Conservation (phyloP, 2,329 filamentous ascomycete genomes). For the Dactylella cylindrospora region DNA sequence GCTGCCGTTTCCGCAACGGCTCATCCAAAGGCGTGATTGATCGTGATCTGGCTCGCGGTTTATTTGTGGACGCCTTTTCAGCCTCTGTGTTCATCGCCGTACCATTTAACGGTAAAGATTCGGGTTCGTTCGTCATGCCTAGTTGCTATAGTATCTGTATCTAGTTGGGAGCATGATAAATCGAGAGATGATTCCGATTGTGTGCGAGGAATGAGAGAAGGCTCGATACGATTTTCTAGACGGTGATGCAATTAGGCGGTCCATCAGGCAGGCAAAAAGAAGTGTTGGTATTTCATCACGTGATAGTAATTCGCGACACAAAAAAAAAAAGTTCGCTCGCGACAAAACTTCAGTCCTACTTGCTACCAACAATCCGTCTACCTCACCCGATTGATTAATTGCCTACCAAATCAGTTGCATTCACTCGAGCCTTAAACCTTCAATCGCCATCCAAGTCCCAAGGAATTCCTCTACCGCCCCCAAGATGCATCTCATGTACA, state of each 20-base stretch:
- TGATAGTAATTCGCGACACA: no score
- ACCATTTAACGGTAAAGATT: background rate
- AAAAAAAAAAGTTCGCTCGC: constrained; percentile 8
- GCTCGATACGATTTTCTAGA: background rate
- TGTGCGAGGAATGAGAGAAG: background rate
- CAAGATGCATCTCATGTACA: constrained; percentile 79
- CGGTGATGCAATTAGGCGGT: background rate
- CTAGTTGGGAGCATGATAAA: background rate
- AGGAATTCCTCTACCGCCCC: background rate
- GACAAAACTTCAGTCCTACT: background rate
- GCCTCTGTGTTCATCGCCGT: background rate
- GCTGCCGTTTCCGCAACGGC: constrained; percentile 26
- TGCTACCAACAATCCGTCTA: background rate
- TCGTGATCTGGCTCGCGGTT: constrained; percentile 27
- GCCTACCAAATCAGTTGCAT: background rate
- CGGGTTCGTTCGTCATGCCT: constrained; percentile 15
- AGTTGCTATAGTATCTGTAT: no score
- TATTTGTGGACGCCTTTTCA: constrained; percentile 9
- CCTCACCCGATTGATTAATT: background rate
- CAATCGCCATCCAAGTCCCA: background rate
- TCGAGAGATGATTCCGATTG: background rate
- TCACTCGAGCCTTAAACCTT: background rate
- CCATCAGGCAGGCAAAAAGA: no score
- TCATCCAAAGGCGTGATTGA: constrained; percentile 19
- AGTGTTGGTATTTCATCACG: no score